phyloP scores from a whole-genome alignment of 345 rosid genomes.

The Mercurialis annua region DNA sequence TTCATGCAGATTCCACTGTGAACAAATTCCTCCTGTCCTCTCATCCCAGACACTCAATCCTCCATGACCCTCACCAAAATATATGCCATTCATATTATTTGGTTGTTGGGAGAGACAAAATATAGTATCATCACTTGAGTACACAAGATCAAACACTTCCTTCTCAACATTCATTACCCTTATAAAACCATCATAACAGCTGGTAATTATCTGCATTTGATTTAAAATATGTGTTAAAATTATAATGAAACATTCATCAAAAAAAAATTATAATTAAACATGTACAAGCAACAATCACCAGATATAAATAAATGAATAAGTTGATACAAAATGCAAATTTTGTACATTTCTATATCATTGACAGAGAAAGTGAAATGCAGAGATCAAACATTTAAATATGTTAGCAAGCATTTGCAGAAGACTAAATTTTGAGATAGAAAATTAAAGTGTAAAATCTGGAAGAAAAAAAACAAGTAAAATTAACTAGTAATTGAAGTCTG shows the following conservation, averaged over 20 bases:
- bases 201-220: constrained; percentile 49
- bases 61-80: constrained; percentile 59
- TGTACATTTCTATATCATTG: not conserved
- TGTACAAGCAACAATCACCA: not conserved
- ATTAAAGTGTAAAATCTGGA: too few species aligned
- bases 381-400: not conserved
- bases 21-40: constrained; percentile 45
- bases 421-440: too few species aligned
- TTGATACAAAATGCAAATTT: not conserved
- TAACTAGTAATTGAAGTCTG: too few species aligned
- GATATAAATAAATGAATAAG: not conserved
- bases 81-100: constrained; percentile 45
- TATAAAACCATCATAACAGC: constrained; percentile 70
- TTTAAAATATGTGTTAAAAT: too few species aligned
- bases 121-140: constrained; percentile 46
- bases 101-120: constrained; percentile 60
- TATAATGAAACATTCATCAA: not conserved
- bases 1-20: constrained; percentile 58
- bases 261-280: not conserved
- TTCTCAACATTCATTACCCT: constrained; percentile 78
- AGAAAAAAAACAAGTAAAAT: too few species aligned
- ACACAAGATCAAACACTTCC: constrained; percentile 59
- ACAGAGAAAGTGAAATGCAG: not conserved
- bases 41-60: constrained; percentile 57
- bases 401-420: too few species aligned